Base-by-base conservation (phyloP, 371 early-diverging fungal genomes). In the Mortierella sp. region DNA sequence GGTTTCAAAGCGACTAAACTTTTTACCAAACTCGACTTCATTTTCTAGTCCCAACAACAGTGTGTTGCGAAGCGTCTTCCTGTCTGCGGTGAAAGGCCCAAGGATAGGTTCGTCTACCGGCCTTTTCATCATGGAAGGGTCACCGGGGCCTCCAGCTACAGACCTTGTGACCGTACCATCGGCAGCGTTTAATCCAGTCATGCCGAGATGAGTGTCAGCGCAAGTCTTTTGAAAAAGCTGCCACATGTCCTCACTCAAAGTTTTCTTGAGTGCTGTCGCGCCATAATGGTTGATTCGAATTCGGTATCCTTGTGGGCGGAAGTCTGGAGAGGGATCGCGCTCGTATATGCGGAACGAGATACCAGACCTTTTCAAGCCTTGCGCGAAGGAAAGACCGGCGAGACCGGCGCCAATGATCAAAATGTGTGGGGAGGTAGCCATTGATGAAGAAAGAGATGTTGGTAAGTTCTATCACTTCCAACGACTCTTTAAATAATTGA, bases 271-370 rank as follows among this genome's bases (percentile, higher is more conserved):
- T 18, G 63, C 70, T 30, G 55, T 40, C 11, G 40, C 70, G 0
- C 70, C 70, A 28, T 20, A 40, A 24, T 18, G 63, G 22, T 70
- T 70, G 70, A 70, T 62, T 26, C 70, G 62, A 37, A 70, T 9
- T 55, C 70, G 62, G 57, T 70, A 78, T 0, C 83, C 79, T 70
- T 85, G 85, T 1, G 57, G 16, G 35, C 84, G 78, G 45, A 69
- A 64, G 43, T 57, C 49, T 4, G 75, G 39, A 52, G 73, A 69
- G 22, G 39, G n/a, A 54, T 85, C 85, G 45, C 83, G 76, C 26
- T 83, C 86, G 64, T 69, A 86, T 35, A 84, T 70, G 16, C 73
- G 67, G 40, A 78, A 83, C 14, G 83, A 58, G 64, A 86, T 83
- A 14, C 70, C 75, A 26, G 73, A 73, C 45, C 70, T 73, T 43